Evolutionary conservation across 1,284 basidiomycete genomes (phyloP).

Genomic region (Meira nashicola): DNA sequence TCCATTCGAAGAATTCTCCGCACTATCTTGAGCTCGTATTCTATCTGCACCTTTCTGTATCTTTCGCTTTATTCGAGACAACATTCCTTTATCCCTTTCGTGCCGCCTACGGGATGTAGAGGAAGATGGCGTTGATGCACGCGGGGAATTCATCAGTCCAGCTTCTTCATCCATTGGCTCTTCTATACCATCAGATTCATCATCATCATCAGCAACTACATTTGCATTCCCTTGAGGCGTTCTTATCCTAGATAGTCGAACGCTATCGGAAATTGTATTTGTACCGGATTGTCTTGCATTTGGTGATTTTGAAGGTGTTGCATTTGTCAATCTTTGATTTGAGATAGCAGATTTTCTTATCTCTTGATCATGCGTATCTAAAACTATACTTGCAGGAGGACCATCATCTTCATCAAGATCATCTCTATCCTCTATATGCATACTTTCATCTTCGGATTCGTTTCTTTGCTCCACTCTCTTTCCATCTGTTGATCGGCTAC

Average conservation of each 20-base stretch:
- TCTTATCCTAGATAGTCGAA: not conserved
- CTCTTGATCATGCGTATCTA: slow-evolving; percentile 2
- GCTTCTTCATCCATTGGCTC: slow-evolving; percentile 3
- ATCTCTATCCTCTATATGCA: not conserved
- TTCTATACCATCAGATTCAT: not conserved
- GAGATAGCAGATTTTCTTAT: not conserved
- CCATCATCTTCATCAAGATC: slow-evolving; percentile 7
- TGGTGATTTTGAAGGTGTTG: not conserved
- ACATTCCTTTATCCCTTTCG: slow-evolving; percentile 1
- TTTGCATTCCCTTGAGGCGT: slow-evolving; percentile 4
- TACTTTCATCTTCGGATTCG: not conserved
- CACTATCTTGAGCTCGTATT: not conserved
- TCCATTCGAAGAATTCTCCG: not conserved
- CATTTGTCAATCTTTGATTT: not conserved
- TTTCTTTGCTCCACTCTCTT: not conserved
- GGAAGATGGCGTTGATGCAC: not conserved
- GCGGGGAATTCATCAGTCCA: not conserved
- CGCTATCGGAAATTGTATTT: not conserved
- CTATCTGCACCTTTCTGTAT: not conserved
- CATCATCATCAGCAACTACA: not conserved
- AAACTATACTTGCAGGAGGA: slow-evolving; percentile 5
- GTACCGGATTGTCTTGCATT: not conserved
- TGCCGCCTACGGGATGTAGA: not conserved
- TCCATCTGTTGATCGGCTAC: not conserved
- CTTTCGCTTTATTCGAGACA: not conserved